Evolutionary conservation across 2,329 filamentous ascomycete genomes (phyloP).

Genomic region (Chaetomium globosum): DNA sequence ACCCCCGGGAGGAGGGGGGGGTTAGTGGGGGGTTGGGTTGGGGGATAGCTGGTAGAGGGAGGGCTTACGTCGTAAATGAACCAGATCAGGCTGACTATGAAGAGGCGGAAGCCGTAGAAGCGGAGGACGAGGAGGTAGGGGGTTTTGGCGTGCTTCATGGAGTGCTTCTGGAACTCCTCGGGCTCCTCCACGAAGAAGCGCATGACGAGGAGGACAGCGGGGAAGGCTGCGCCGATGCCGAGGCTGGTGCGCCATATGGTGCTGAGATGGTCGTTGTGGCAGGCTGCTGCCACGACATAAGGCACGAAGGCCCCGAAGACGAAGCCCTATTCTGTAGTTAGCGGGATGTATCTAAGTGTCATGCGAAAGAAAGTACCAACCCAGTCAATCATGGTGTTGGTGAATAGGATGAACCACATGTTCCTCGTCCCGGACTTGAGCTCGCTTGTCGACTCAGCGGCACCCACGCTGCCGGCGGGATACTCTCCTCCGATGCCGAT

Average conservation of each 20-base stretch:
- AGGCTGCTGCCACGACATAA: constrained; percentile 60
- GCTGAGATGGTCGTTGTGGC: constrained; percentile 62
- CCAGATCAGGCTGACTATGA: constrained; percentile 74
- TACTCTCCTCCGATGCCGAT: constrained; percentile 83
- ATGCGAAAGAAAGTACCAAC: constrained; percentile 15
- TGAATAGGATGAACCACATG: constrained; percentile 88
- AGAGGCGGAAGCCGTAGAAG: constrained; percentile 75
- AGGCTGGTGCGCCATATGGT: constrained; percentile 82
- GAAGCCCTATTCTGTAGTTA: constrained; percentile 58
- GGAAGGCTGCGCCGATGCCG: constrained; percentile 77
- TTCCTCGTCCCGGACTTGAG: constrained; percentile 80
- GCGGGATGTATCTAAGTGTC: background rate
- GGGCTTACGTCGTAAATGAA: constrained; percentile 72
- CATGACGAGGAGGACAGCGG: constrained; percentile 68
- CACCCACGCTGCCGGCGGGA: constrained; percentile 79
- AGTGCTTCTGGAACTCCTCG: constrained; percentile 72
- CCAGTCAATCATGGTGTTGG: constrained; percentile 81
- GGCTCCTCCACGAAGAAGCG: constrained; percentile 76
- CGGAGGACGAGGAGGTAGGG: constrained; percentile 59
- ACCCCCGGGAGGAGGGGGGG: background rate
- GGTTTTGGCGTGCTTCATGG: constrained; percentile 64
- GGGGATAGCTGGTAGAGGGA: background rate
- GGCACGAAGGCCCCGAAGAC: constrained; percentile 79
- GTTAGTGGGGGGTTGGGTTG: background rate
- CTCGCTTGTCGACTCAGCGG: constrained; percentile 81